These are phyloP conservation scores for Mycena latifolia DNA, from an alignment of 768 basidiomycete genomes.

Conservation along the genomic window DNA sequence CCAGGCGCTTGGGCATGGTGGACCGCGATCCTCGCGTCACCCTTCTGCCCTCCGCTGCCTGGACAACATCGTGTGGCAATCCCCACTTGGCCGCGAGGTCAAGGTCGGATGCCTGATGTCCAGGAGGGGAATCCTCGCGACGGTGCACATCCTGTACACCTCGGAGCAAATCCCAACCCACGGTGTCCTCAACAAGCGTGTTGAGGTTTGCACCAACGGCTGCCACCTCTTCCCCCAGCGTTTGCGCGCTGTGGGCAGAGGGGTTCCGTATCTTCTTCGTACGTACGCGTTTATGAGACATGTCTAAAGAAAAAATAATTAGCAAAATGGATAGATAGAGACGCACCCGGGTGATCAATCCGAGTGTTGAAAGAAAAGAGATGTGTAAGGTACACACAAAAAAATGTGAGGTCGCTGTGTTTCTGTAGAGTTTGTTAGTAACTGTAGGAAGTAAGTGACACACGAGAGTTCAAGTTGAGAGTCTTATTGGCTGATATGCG, in stretches of 20 bases:
- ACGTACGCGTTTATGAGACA: constrained; percentile 3
- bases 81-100: constrained; percentile 18
- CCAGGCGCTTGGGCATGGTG: constrained; percentile 8
- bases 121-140: background rate
- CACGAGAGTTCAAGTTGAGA: too few relatives aligned
- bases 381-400: constrained; percentile 22
- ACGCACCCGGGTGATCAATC: constrained; percentile 28
- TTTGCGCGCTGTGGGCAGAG: background rate
- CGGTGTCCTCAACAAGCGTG: background rate
- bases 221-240: background rate
- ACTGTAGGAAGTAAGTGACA: too few relatives aligned
- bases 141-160: background rate
- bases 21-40: constrained; percentile 14
- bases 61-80: constrained; percentile 1
- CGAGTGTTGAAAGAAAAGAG: constrained; percentile 13
- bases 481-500: too few relatives aligned
- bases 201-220: constrained; percentile 5
- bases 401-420: too few relatives aligned
- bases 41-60: constrained; percentile 1
- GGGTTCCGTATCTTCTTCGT: constrained; percentile 1
- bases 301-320: constrained; percentile 23
- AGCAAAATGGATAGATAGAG: constrained; percentile 14
- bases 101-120: constrained; percentile 8
- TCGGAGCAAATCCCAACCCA: background rate
- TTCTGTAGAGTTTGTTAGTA: too few relatives aligned